phyloP scores from a whole-genome alignment of 2,329 filamentous ascomycete genomes.

The Talaromyces sp. region DNA sequence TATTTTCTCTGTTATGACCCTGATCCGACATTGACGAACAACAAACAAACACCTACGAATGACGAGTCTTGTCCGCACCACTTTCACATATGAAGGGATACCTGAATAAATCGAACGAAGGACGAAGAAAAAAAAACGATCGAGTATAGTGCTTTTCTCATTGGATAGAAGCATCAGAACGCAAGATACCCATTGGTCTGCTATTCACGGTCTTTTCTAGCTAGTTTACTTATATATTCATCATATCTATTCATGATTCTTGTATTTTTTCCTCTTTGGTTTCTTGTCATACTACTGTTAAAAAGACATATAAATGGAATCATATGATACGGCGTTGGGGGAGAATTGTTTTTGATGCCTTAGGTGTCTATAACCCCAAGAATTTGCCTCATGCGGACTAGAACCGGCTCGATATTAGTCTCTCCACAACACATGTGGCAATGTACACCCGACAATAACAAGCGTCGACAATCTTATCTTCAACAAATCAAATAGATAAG shows the following conservation, averaged over 20 bases:
- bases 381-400: background rate
- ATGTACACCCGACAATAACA: too few relatives aligned
- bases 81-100: background rate
- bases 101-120: background rate
- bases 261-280: background rate
- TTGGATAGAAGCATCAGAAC: constrained; percentile 16
- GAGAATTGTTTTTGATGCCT: background rate
- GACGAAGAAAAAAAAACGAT: background rate
- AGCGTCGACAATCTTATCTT: background rate
- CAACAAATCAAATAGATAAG: background rate
- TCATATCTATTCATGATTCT: constrained; percentile 6
- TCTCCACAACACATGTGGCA: too few relatives aligned
- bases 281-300: background rate
- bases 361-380: background rate
- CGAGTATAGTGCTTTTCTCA: constrained; percentile 6
- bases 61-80: background rate
- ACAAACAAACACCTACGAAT: background rate
- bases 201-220: constrained; percentile 6
- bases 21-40: background rate
- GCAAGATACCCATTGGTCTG: constrained; percentile 18
- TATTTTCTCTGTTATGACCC: background rate
- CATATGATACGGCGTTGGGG: background rate
- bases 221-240: background rate
- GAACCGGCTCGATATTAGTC: too few relatives aligned
- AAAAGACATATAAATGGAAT: background rate